phyloP scores from a whole-genome alignment of 495 filamentous ascomycete species.

The Penicillium waksmanii region DNA sequence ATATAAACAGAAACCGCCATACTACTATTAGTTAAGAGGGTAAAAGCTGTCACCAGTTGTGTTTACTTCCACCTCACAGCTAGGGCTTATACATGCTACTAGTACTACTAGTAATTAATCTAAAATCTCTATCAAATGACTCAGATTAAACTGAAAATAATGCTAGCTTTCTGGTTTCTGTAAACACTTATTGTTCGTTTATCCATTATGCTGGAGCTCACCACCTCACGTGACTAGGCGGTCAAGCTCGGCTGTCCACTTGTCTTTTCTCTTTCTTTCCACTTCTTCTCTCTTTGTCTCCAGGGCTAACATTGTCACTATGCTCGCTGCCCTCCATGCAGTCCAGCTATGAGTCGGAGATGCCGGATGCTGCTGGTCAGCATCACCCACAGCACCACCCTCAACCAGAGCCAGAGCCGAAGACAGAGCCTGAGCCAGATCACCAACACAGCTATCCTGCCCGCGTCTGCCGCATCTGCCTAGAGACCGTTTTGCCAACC shows the following conservation, averaged over 20 bases:
- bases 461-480: conserved; percentile 88
- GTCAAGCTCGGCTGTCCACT: neutral
- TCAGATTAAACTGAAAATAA: neutral
- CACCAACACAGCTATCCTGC: conserved; percentile 60
- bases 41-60: too few relatives aligned
- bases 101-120: neutral
- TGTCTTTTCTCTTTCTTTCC: conserved; percentile 18
- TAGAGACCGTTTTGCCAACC: conserved; percentile 81
- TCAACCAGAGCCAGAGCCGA: conserved; percentile 5
- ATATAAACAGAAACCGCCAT: too few relatives aligned
- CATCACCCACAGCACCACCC: conserved; percentile 2
- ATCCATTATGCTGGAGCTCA: too few relatives aligned
- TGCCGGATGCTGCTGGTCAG: conserved; percentile 6
- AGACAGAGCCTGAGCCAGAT: neutral
- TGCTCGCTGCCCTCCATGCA: conserved; percentile 15
- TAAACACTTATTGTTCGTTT: too few relatives aligned
- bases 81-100: too few relatives aligned
- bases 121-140: neutral
- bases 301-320: neutral
- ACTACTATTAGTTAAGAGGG: too few relatives aligned
- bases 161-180: too few relatives aligned
- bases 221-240: neutral
- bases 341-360: conserved; percentile 15
- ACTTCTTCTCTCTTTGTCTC: conserved; percentile 11
- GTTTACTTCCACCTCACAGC: too few relatives aligned